phyloP scores from a whole-genome alignment of 2,329 filamentous ascomycete genomes.

The Aspergillus versicolor region DNA sequence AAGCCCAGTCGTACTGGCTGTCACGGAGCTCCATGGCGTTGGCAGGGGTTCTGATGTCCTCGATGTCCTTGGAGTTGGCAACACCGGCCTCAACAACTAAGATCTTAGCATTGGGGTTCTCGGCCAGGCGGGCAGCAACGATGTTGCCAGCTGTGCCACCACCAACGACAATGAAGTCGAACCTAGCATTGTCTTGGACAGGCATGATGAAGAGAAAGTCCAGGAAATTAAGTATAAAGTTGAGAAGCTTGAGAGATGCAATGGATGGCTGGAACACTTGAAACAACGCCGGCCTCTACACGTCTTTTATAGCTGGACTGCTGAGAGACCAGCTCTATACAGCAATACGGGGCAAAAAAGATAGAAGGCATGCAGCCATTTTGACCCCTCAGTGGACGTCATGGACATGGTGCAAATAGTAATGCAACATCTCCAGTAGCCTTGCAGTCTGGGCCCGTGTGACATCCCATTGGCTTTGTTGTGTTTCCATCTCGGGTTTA shows the following conservation, averaged over 20 bases:
- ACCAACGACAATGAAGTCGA: conserved; percentile 34
- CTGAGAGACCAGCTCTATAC: background rate
- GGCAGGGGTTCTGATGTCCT: conserved; percentile 58
- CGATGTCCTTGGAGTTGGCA: conserved; percentile 49
- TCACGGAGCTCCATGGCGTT: conserved; percentile 56
- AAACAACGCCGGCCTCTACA: background rate
- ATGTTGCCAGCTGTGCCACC: conserved; percentile 38
- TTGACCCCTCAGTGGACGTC: background rate
- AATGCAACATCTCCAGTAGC: background rate
- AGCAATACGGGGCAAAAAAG: background rate
- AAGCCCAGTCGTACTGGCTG: conserved; percentile 61
- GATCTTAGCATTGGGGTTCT: conserved; percentile 47
- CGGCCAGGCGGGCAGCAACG: conserved; percentile 54
- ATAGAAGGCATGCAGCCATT: background rate
- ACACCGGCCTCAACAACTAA: conserved; percentile 38
- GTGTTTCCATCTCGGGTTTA: background rate
- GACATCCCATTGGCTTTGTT: background rate
- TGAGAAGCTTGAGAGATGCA: background rate
- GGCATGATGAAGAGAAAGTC: background rate
- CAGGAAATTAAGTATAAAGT: background rate
- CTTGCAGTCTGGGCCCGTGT: background rate
- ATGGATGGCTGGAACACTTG: background rate
- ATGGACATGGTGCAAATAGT: background rate
- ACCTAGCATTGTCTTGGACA: conserved; percentile 3
- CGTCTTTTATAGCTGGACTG: background rate